Evolutionary conservation across 2,329 filamentous ascomycete genomes (phyloP).

Genomic region (Conoideocrella luteorostrata): DNA sequence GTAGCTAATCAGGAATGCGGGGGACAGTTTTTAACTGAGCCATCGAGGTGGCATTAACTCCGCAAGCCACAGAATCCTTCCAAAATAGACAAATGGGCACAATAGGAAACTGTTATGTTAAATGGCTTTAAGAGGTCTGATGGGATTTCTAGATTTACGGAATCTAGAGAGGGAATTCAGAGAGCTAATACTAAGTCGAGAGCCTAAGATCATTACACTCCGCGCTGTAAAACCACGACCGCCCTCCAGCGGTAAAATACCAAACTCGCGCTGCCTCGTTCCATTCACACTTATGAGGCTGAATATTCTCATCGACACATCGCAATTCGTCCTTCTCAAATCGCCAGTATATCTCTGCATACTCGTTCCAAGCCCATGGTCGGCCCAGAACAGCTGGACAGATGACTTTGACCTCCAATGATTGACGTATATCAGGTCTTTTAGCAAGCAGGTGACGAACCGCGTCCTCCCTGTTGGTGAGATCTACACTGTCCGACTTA

Average conservation of each 20-base stretch:
- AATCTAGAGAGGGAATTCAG: no score
- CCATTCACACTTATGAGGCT: conserved; percentile 3
- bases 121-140: no score
- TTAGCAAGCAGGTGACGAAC: background rate
- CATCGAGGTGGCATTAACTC: no score
- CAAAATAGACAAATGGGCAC: no score
- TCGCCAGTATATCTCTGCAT: background rate
- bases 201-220: background rate
- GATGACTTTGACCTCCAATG: conserved; percentile 1
- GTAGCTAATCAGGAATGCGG: no score
- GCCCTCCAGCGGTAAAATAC: conserved; percentile 1
- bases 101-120: no score
- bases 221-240: background rate
- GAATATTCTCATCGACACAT: background rate
- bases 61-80: no score
- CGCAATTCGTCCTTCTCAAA: background rate
- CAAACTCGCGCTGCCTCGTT: background rate
- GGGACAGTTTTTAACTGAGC: no score
- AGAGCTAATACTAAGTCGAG: conserved; percentile 1
- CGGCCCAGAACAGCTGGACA: background rate
- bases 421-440: background rate
- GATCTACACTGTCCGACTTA: background rate
- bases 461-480: background rate
- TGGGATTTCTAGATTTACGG: no score
- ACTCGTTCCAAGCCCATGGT: conserved; percentile 1